Percentiles rank a stretch among this genome's conserved stretches.
Evolutionary conservation across 192 early-diverging fungal genomes (phyloP).

Genomic region (Mortierella alpina): DNA sequence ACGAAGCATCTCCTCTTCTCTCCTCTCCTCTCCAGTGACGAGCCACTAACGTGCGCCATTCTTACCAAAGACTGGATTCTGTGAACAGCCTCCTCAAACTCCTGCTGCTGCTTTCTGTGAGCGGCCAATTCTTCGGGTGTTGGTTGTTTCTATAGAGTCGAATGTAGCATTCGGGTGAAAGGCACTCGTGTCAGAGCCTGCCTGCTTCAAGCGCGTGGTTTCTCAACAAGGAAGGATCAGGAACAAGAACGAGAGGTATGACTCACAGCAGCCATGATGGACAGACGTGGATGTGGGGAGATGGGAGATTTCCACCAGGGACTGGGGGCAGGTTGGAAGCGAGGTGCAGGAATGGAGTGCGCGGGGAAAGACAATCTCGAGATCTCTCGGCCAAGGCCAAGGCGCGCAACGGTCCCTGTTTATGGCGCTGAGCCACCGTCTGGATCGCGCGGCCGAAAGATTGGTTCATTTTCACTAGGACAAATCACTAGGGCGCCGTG

Average conservation of each 20-base stretch:
- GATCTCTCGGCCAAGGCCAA: no score
- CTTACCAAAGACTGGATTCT: slow-evolving; percentile 42
- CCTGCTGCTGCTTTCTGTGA: slow-evolving; percentile 47
- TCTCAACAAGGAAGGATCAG: not conserved
- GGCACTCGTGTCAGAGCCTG: no score
- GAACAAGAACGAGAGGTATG: not conserved
- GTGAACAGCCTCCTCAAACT: slow-evolving; percentile 44
- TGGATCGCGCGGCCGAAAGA: no score
- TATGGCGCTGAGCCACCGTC: no score
- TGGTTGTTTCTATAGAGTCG: slow-evolving; percentile 29
- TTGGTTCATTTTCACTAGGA: no score
- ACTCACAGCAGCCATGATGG: slow-evolving; percentile 16
- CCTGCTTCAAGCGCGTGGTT: not conserved
- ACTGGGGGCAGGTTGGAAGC: no score
- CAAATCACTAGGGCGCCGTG: no score
- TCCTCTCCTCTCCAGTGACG: not conserved
- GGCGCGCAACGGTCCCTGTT: no score
- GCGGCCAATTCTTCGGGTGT: slow-evolving; percentile 41
- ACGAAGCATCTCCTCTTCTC: not conserved
- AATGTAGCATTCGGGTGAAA: no score
- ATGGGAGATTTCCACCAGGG: not conserved
- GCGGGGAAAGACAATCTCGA: no score
- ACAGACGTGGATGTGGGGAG: not conserved
- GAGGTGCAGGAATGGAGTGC: no score
- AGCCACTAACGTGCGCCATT: not conserved